These are phyloP conservation scores for Fusarium neocosmosporiellum DNA, from an alignment of 2,329 filamentous ascomycete genomes.

Conservation along the genomic window DNA sequence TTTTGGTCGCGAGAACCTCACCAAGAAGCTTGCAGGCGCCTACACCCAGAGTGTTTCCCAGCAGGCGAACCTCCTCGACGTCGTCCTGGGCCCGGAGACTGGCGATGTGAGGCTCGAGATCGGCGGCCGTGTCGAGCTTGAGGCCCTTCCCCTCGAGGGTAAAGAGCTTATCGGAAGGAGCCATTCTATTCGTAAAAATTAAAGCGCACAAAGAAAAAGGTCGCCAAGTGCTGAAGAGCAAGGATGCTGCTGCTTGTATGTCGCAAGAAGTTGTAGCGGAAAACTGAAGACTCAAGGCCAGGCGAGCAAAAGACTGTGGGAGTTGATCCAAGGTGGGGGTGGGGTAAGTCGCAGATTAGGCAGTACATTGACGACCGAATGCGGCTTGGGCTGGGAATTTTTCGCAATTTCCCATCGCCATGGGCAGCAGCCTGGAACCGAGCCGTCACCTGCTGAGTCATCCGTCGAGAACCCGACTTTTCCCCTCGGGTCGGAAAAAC, in stretches of 20 bases:
- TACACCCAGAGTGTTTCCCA: constrained; percentile 93
- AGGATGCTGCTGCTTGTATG: background rate
- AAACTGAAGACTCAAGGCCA: constrained; percentile 16
- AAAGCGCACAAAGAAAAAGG: constrained; percentile 4
- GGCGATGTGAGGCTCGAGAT: constrained; percentile 86
- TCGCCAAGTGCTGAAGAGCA: constrained; percentile 19
- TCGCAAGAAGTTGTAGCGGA: constrained; percentile 25
- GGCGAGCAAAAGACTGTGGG: constrained; percentile 35
- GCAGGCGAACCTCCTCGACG: constrained; percentile 85
- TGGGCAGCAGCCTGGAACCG: constrained; percentile 22
- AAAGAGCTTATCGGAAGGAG: constrained; percentile 72
- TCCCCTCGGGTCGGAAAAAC: constrained; percentile 35
- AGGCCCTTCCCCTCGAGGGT: constrained; percentile 91
- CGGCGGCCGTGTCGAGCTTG: constrained; percentile 89
- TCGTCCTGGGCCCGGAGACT: constrained; percentile 76
- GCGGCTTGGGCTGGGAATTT: constrained; percentile 12
- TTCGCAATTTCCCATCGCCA: constrained; percentile 28
- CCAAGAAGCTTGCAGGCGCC: constrained; percentile 88
- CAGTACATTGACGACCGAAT: constrained; percentile 20
- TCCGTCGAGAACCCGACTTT: constrained; percentile 23
- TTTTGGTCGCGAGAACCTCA: constrained; percentile 85
- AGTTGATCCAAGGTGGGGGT: constrained; percentile 43
- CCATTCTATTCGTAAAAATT: constrained; percentile 44
- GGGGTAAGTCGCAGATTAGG: constrained; percentile 37
- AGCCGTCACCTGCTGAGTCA: background rate